Conservation (phyloP, 2,329 filamentous ascomycete genomes). For the Colletotrichum neosansevieriae region DNA sequence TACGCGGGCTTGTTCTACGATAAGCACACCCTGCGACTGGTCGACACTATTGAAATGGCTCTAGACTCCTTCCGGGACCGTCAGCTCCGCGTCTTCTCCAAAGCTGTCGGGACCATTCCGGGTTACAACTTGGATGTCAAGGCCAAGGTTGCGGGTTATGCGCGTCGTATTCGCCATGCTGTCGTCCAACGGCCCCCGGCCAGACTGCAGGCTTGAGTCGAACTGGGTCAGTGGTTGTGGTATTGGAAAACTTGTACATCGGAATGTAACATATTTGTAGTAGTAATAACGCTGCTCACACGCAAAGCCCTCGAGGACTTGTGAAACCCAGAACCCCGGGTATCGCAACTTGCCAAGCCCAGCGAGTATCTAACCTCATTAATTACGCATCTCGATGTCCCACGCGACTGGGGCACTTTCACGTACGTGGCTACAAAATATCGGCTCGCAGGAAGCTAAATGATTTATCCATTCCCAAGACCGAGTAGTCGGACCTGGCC, state of each 20-base stretch:
- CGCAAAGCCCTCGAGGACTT: background rate
- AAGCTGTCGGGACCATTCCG: constrained; percentile 37
- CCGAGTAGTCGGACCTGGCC: background rate
- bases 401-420: background rate
- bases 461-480: background rate
- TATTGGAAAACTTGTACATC: background rate
- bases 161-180: constrained; percentile 19
- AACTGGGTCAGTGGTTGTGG: background rate
- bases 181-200: background rate
- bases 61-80: constrained; percentile 41
- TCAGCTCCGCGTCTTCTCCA: constrained; percentile 34
- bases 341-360: background rate
- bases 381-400: background rate
- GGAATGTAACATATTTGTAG: constrained; percentile 6
- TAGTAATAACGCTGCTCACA: background rate
- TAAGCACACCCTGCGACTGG: constrained; percentile 55
- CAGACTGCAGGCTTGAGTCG: no score
- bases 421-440: background rate
- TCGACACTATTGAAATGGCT: constrained; percentile 51
- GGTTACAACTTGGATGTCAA: constrained; percentile 39
- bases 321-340: background rate
- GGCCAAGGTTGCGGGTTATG: constrained; percentile 27
- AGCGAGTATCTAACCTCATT: background rate
- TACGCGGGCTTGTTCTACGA: constrained; percentile 71
- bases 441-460: background rate